Conservation (phyloP, 352 stramenopile species). For the Pythium brassicae region DNA sequence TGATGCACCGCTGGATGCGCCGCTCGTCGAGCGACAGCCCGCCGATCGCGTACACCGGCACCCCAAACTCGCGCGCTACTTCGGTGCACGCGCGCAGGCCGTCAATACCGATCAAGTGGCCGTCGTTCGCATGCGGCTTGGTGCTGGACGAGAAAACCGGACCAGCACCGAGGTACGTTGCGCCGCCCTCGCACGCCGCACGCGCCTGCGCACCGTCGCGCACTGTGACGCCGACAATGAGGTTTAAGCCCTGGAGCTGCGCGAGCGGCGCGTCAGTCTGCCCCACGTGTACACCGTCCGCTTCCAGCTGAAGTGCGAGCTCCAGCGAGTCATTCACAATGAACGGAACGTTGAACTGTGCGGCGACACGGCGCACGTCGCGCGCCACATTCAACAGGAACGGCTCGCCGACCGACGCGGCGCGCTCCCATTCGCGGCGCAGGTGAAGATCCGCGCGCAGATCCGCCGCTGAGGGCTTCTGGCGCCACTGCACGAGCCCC, state of each 20-base stretch:
- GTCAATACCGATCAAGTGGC: slow-evolving; percentile 34
- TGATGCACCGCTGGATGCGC: slow-evolving; percentile 36
- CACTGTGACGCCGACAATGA: slow-evolving; percentile 54
- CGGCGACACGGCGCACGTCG: slow-evolving; percentile 33
- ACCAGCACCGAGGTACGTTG: slow-evolving; percentile 44
- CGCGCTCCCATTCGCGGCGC: slow-evolving; percentile 18
- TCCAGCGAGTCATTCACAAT: slow-evolving; percentile 57
- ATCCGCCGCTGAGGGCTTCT: slow-evolving; percentile 37
- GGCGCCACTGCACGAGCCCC: slow-evolving; percentile 46
- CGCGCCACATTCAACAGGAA: slow-evolving; percentile 34
- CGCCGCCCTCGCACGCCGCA: slow-evolving; percentile 33
- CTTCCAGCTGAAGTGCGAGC: slow-evolving; percentile 36
- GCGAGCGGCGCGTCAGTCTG: slow-evolving; percentile 31
- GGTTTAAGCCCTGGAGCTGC: slow-evolving; percentile 19
- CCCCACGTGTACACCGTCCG: slow-evolving; percentile 51
- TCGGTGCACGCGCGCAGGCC: slow-evolving; percentile 26
- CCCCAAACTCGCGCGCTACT: slow-evolving; percentile 17
- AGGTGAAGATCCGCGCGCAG: slow-evolving; percentile 22
- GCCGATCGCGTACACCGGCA: slow-evolving; percentile 54
- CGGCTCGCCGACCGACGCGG: neutral
- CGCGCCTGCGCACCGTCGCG: slow-evolving; percentile 36
- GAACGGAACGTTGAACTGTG: slow-evolving; percentile 31
- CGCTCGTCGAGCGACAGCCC: slow-evolving; percentile 30
- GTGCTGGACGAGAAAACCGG: slow-evolving; percentile 50
- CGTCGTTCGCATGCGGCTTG: slow-evolving; percentile 53